Base-by-base conservation (phyloP, 1,284 basidiomycete species). In the Ganoderma multipileum region DNA sequence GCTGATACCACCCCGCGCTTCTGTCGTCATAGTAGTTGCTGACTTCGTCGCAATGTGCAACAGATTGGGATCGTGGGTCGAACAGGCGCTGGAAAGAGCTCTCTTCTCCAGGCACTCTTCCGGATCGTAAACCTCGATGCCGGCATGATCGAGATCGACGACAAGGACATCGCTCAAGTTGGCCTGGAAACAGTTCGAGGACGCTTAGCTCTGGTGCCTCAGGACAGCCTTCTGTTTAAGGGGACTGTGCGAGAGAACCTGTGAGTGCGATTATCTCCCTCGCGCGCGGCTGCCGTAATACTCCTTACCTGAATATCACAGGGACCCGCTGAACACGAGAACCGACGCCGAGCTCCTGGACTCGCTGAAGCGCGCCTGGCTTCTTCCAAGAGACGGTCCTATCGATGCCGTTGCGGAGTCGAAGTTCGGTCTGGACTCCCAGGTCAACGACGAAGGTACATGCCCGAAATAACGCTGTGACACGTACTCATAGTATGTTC, bases 1-100 rank as follows among this genome's bases (percentile, higher is more conserved):
- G 16, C 14, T 59, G 12, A 28, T 11, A 38, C 23, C 33, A 38
- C 20, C 30, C 33, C 2, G 26, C 57, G 57, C 44, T 9, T 14
- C 28, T 11, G 28, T 62, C 14, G 18, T 7, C 39, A 28, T 60
- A 38, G 41, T 41, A 41, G 23, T 11, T 33, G 30, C 39, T 44
- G 39, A 62, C n/a, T 14, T 62, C 30, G 44, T 62, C 12, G n/a
- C 39, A n/a, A 33, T 18, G 20, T 16, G 57, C 23, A 44, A 8
- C 60, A 87, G 87, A 79, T 95, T 68, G 93, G 93, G 8, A 86
- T 95, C 42, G 91, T 94, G 26, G 93, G 93, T 8, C 81, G 91
- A 9, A 93, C 91, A 0, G 91, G 91, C 18, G 90, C 91, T 60
- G 91, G 94, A 39, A 95, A 95, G 81, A 91, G 89, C 63, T 94